Base-by-base conservation (phyloP, 495 filamentous ascomycete species). In the Parathielavia hyrcaniae region DNA sequence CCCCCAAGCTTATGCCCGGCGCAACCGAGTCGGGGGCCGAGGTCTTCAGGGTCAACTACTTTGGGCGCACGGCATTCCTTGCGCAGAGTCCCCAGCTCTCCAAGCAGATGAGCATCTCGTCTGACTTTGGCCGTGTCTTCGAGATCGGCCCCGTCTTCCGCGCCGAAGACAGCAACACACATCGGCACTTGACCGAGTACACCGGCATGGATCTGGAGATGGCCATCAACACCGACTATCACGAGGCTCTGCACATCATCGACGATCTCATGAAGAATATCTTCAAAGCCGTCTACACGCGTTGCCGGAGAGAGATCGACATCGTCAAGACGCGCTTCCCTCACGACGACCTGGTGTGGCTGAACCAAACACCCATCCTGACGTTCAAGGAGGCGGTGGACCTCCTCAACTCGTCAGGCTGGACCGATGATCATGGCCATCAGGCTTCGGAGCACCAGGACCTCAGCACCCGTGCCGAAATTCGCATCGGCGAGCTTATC, bases 71-170 rank as follows among this genome's bases (percentile, higher is more conserved):
- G 45, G 92, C 88, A 3, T 97, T 89, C 74, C 75, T 97, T 11
- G 93, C 92, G 1, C 92, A 97, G 74, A 92, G 88, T 59, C 92
- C 92, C 7, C 92, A 97, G 71, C 73, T 97, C 26, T 87, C 89
- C 69, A 97, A 97, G 77, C 92, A 97, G 69, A 89, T 96, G 87
- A 82, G 85, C 67, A 91, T 97, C 53, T 90, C 91, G 17, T 86
- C 91, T 64, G 92, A 96, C 64, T 89, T 96, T 76, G 83, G 88
- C 55, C 86, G 82, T 43, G 92, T 97, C 9, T 96, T 90, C 66
- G 92, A 96, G 68, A 85, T 96, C 62, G 92, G 90, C 7, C 86
- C 92, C 7, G 92, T 97, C n/a, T 97, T 97, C 83, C 83, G 92
- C 67, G 92, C 92, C 3, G 92, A 97, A 74, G 91, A 97, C 72